Evolutionary conservation across 2,329 filamentous ascomycete species (phyloP).

Genomic region (Plenodomus tracheiphilus): DNA sequence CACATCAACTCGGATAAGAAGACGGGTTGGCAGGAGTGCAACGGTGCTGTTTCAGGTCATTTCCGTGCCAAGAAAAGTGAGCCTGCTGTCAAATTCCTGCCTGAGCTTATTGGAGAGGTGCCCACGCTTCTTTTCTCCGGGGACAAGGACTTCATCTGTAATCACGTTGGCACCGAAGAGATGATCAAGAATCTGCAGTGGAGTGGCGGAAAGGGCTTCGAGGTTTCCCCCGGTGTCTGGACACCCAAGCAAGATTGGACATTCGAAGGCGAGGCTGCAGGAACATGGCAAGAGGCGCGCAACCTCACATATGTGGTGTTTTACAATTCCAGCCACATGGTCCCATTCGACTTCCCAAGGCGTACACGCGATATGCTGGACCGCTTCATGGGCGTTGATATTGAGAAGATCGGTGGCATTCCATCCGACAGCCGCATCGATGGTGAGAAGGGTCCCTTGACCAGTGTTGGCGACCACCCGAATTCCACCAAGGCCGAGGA

Average conservation of each 20-base stretch:
- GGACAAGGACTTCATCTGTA: constrained; percentile 93
- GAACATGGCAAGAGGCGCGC: constrained; percentile 91
- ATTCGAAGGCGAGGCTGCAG: constrained; percentile 84
- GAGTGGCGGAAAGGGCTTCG: constrained; percentile 91
- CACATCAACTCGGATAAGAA: constrained; percentile 81
- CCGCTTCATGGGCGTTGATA: constrained; percentile 91
- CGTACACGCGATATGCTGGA: constrained; percentile 95
- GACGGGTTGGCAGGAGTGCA: constrained; percentile 91
- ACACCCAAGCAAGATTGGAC: constrained; percentile 93
- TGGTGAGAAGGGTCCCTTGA: constrained; percentile 79
- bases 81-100: constrained; percentile 74
- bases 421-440: constrained; percentile 81
- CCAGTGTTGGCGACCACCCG: constrained; percentile 73
- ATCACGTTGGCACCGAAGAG: constrained; percentile 90
- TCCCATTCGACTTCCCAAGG: constrained; percentile 88
- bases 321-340: constrained; percentile 97
- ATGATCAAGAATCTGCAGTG: constrained; percentile 89
- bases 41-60: constrained; percentile 71
- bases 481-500: constrained; percentile 70
- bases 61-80: constrained; percentile 73
- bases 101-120: constrained; percentile 74
- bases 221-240: constrained; percentile 82
- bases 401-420: constrained; percentile 79
- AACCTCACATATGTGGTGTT: constrained; percentile 96
- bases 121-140: constrained; percentile 89